Percentiles rank a stretch among this genome's conserved stretches.
Evolutionary conservation across 2,329 filamentous ascomycete genomes (phyloP).

Genomic region (Cytospora schulzeri): DNA sequence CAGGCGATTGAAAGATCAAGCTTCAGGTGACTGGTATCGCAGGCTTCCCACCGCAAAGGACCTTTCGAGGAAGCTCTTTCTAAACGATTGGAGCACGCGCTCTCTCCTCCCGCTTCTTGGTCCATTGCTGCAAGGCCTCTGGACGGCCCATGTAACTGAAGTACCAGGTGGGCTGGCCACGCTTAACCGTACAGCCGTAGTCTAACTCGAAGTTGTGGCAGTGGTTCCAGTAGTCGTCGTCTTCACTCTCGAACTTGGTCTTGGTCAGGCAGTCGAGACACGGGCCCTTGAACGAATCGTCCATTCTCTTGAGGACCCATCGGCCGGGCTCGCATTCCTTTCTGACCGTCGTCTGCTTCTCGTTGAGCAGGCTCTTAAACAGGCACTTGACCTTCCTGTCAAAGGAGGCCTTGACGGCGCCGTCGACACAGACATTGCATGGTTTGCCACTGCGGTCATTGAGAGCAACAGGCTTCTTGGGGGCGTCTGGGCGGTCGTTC

Average conservation of each 20-base stretch:
- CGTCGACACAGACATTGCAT: background rate
- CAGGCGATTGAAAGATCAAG: background rate
- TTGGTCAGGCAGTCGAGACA: background rate
- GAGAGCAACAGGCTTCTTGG: too few relatives aligned
- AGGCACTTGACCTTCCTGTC: conserved; percentile 10
- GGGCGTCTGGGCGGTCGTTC: background rate
- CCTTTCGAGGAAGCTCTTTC: background rate
- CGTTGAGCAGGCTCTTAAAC: background rate
- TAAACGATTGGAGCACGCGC: background rate
- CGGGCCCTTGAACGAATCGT: conserved; percentile 9
- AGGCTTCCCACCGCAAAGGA: background rate
- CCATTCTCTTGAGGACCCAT: background rate
- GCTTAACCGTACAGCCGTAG: background rate
- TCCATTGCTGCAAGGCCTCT: background rate
- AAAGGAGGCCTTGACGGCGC: conserved; percentile 9
- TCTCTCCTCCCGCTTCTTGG: background rate
- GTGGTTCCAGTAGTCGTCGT: conserved; percentile 4
- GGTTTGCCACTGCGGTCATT: background rate
- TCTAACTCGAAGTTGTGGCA: background rate
- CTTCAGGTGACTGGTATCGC: background rate
- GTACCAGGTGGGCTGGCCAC: background rate
- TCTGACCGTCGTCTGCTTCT: background rate
- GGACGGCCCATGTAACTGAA: background rate
- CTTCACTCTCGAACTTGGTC: background rate
- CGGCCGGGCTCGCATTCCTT: background rate